phyloP scores from a whole-genome alignment of 495 filamentous ascomycete species.

The Monascus purpureus region DNA sequence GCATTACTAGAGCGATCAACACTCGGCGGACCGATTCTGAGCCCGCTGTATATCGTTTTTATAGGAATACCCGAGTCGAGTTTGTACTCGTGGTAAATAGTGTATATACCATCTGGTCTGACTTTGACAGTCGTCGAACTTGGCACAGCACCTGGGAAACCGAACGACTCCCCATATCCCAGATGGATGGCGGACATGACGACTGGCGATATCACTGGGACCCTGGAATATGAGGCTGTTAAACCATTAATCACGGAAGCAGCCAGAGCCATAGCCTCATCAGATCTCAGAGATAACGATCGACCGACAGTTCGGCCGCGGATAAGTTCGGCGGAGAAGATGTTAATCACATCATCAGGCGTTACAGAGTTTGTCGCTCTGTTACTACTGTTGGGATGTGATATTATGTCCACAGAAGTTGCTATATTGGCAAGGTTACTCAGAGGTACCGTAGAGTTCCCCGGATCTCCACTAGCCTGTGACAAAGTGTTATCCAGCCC shows the following conservation, averaged over 20 bases:
- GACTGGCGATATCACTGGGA: slow-evolving; percentile 10
- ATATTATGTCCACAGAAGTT: neutral
- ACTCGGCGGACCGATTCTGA: slow-evolving; percentile 8
- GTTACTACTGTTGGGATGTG: neutral
- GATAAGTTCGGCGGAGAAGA: slow-evolving; percentile 19
- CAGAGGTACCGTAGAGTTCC: slow-evolving; percentile 13
- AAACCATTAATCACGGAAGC: slow-evolving; percentile 18
- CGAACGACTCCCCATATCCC: slow-evolving; percentile 25
- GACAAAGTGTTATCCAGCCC: slow-evolving; percentile 34
- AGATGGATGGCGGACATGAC: slow-evolving; percentile 22
- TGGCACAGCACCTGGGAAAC: slow-evolving; percentile 11
- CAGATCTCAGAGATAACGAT: slow-evolving; percentile 9
- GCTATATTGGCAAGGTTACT: slow-evolving; percentile 8
- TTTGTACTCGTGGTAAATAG: slow-evolving; percentile 18
- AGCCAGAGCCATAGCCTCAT: slow-evolving; percentile 24
- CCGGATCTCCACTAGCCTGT: slow-evolving; percentile 5
- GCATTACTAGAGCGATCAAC: slow-evolving; percentile 4
- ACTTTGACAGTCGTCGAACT: slow-evolving; percentile 13
- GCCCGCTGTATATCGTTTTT: slow-evolving; percentile 16
- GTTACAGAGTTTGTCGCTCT: slow-evolving; percentile 8
- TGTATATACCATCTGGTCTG: slow-evolving; percentile 8
- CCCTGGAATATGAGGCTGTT: slow-evolving; percentile 14
- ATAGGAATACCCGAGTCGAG: slow-evolving; percentile 13
- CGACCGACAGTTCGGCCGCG: slow-evolving; percentile 19
- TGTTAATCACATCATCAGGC: slow-evolving; percentile 22